These are phyloP conservation scores for Yarrowia porcina DNA, from an alignment of 805 yeast genomes.

Conservation along the genomic window DNA sequence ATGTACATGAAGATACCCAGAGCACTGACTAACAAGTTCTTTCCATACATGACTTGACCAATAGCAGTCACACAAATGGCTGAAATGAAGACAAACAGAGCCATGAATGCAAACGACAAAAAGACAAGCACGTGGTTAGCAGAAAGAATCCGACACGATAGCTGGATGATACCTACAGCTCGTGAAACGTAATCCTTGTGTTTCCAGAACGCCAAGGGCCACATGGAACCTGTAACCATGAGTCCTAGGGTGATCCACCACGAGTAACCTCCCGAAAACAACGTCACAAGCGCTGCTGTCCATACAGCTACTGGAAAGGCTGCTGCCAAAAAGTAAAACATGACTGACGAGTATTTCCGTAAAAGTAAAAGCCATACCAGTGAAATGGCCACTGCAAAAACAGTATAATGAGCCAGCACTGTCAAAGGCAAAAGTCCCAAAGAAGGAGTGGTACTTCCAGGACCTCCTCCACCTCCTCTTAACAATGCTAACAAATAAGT, in stretches of 20 bases:
- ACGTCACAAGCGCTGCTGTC: background rate
- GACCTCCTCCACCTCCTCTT: slow-evolving; percentile 28
- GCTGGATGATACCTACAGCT: slow-evolving; percentile 40
- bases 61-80: slow-evolving; percentile 37
- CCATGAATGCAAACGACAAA: slow-evolving; percentile 36
- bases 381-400: slow-evolving; percentile 34
- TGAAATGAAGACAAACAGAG: slow-evolving; percentile 36
- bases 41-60: background rate
- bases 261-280: background rate
- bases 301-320: slow-evolving; percentile 12
- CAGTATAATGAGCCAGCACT: slow-evolving; percentile 30
- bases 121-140: slow-evolving; percentile 36
- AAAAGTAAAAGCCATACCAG: slow-evolving; percentile 36
- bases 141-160: slow-evolving; percentile 39
- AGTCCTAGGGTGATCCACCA: slow-evolving; percentile 29
- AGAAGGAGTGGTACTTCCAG: background rate
- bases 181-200: slow-evolving; percentile 34
- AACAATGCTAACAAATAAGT: slow-evolving; percentile 36
- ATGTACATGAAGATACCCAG: slow-evolving; percentile 40
- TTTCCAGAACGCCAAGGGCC: slow-evolving; percentile 35
- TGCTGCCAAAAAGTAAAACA: slow-evolving; percentile 21
- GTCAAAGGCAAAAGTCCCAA: slow-evolving; percentile 11
- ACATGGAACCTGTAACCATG: slow-evolving; percentile 32
- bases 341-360: slow-evolving; percentile 32
- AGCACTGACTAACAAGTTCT: background rate